These are phyloP conservation scores for Zoysia pacifica DNA, from an alignment of 176 grass and related monocot species.

Conservation along the genomic window DNA sequence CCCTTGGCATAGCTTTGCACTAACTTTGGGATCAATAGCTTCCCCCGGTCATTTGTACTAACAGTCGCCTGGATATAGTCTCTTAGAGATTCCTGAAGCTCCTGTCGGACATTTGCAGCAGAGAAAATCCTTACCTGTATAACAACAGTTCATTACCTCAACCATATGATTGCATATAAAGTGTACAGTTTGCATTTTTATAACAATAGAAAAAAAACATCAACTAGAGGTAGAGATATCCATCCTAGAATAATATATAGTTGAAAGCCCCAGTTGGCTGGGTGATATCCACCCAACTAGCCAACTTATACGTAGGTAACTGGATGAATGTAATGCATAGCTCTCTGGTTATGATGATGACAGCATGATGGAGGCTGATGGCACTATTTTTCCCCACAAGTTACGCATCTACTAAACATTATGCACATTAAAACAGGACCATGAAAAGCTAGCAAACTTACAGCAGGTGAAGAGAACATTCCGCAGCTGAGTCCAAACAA, in stretches of 20 bases:
- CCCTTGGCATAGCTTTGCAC: constrained; percentile 81
- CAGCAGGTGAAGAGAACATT: constrained; percentile 96
- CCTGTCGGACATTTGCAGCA: constrained; percentile 57
- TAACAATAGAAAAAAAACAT: background rate
- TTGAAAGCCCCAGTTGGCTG: no score
- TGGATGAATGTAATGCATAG: background rate
- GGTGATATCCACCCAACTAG: no score
- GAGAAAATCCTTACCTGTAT: constrained; percentile 88
- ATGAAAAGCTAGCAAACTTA: constrained; percentile 45
- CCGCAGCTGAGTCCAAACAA: constrained; percentile 91
- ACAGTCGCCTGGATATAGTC: constrained; percentile 86
- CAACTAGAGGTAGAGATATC: no score
- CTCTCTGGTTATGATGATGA: background rate
- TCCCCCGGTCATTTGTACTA: constrained; percentile 74
- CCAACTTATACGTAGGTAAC: no score
- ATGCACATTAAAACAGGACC: constrained; percentile 3
- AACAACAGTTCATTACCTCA: constrained; percentile 9
- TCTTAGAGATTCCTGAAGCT: constrained; percentile 75
- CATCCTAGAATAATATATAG: no score
- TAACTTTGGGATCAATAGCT: constrained; percentile 84
- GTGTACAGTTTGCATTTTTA: constrained; percentile 13
- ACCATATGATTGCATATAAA: background rate
- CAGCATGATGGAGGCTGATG: background rate
- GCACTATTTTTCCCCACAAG: constrained; percentile 7
- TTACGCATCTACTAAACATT: constrained; percentile 26